Conservation (phyloP, 1,284 basidiomycete genomes). For the Apiotrichum akiyoshidainum region DNA sequence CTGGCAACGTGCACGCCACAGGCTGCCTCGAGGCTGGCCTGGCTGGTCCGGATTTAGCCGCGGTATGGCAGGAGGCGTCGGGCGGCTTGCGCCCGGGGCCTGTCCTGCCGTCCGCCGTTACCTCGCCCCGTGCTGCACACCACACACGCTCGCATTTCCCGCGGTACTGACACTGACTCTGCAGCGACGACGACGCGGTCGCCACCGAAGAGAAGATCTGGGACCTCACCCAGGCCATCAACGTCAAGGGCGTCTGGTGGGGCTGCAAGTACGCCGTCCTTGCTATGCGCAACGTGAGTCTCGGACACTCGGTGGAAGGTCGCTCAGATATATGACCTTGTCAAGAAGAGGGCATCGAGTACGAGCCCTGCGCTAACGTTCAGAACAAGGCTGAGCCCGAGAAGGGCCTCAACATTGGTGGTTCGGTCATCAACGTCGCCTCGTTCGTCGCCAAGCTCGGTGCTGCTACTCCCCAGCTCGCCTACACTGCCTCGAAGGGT, state of each 20-base stretch:
- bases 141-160: not conserved
- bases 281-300: conserved; percentile 70
- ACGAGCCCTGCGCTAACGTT: not conserved
- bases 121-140: not conserved
- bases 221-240: conserved; percentile 90
- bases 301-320: not conserved
- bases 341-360: not conserved
- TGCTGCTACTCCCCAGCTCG: conserved; percentile 91
- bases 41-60: not conserved
- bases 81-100: too few species aligned
- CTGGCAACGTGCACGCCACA: not conserved
- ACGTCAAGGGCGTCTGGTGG: conserved; percentile 98
- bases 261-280: conserved; percentile 94
- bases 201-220: conserved; percentile 95
- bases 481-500: conserved; percentile 66
- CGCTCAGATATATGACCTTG: too few species aligned
- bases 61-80: too few species aligned
- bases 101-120: not conserved
- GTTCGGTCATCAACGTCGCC: conserved; percentile 93
- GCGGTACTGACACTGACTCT: conserved; percentile 2
- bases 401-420: conserved; percentile 76
- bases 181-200: conserved; percentile 79
- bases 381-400: conserved; percentile 73
- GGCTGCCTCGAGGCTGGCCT: not conserved
- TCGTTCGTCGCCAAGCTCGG: conserved; percentile 91